A percentile compares a stretch with the other conserved stretches of the same genome.
Evolutionary conservation across 2,329 filamentous ascomycete species (phyloP).

Genomic region (Xylariomycetidae sp.): DNA sequence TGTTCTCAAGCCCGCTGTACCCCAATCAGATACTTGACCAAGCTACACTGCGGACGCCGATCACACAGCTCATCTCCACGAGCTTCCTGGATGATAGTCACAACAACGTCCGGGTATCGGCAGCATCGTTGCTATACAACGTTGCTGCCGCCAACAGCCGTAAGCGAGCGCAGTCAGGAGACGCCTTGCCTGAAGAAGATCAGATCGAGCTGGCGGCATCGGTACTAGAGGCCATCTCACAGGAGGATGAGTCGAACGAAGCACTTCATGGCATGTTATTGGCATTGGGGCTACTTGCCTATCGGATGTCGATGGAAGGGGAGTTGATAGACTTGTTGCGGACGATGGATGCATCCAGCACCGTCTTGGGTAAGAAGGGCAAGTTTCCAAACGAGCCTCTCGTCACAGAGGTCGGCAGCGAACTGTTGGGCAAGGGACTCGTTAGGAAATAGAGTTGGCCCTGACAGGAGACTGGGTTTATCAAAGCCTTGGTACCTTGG

Average conservation of each 20-base stretch:
- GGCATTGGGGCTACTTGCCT: slow-evolving; percentile 70
- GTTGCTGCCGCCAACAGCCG: slow-evolving; percentile 65
- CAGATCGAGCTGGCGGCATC: slow-evolving; percentile 80
- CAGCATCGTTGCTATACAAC: slow-evolving; percentile 80
- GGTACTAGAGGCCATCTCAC: slow-evolving; percentile 64
- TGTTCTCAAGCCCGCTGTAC: slow-evolving; percentile 72
- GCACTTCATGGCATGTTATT: slow-evolving; percentile 71
- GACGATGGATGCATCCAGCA: slow-evolving; percentile 67
- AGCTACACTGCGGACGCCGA: slow-evolving; percentile 43
- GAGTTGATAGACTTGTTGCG: slow-evolving; percentile 75
- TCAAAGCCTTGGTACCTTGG: no score
- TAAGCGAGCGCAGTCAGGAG: slow-evolving; percentile 50
- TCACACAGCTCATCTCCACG: slow-evolving; percentile 66
- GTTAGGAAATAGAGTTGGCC: slow-evolving; percentile 23
- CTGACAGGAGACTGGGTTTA: not conserved
- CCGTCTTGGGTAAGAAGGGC: slow-evolving; percentile 52
- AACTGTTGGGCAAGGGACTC: slow-evolving; percentile 46
- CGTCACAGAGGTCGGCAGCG: slow-evolving; percentile 46
- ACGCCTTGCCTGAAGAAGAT: slow-evolving; percentile 59
- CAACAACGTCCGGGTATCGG: slow-evolving; percentile 69
- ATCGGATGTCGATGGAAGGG: slow-evolving; percentile 61
- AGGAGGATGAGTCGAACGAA: slow-evolving; percentile 58
- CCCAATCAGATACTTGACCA: slow-evolving; percentile 54
- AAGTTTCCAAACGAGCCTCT: slow-evolving; percentile 52
- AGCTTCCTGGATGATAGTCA: slow-evolving; percentile 75